phyloP scores from a whole-genome alignment of 176 grass and related monocot species.

The Elaeis guineensis region DNA sequence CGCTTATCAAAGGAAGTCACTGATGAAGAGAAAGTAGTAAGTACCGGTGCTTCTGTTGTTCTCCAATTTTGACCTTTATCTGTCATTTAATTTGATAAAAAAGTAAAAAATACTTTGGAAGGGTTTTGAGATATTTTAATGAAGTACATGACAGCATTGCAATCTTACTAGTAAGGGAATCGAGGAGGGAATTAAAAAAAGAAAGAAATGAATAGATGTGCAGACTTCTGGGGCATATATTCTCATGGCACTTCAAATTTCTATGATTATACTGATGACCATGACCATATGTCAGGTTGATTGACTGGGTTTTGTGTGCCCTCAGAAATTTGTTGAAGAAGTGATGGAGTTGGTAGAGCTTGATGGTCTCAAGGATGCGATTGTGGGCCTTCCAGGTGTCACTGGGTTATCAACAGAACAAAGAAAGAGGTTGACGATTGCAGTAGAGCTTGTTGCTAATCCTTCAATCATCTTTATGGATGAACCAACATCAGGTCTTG shows the following conservation, averaged over 20 bases:
- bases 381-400: constrained; percentile 60
- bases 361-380: constrained; percentile 40
- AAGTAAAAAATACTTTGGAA: too few relatives aligned
- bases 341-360: constrained; percentile 78
- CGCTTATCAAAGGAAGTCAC: constrained; percentile 51
- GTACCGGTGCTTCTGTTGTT: background rate
- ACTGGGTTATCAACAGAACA: constrained; percentile 76
- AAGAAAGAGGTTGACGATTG: constrained; percentile 70
- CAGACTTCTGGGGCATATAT: too few relatives aligned
- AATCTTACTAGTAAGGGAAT: too few relatives aligned
- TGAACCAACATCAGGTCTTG: constrained; percentile 78
- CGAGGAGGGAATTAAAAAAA: too few relatives aligned
- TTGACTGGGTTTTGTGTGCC: background rate
- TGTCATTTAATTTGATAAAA: too few relatives aligned
- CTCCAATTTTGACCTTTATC: too few relatives aligned
- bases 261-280: too few relatives aligned
- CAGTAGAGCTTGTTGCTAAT: constrained; percentile 65
- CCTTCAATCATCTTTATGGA: constrained; percentile 78
- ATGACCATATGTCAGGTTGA: too few relatives aligned
- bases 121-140: too few relatives aligned
- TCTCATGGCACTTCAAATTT: too few relatives aligned
- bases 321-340: constrained; percentile 68
- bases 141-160: too few relatives aligned
- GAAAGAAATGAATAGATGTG: too few relatives aligned
- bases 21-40: constrained; percentile 52